phyloP scores from a whole-genome alignment of 495 filamentous ascomycete genomes.

The Penicillium waksmanii region DNA sequence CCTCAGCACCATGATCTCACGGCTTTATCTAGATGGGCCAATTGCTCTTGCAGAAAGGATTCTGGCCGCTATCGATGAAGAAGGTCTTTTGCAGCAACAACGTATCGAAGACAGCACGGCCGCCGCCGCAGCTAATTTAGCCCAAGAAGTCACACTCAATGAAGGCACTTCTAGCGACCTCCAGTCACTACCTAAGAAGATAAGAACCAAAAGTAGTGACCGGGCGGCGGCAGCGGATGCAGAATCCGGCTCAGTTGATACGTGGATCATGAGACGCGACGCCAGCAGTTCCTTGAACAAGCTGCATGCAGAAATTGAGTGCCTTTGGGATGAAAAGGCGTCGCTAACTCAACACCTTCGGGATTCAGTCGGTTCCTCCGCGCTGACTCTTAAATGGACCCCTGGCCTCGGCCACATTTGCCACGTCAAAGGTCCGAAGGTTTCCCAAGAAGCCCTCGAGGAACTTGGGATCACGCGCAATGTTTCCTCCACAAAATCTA shows the following conservation, averaged over 20 bases:
- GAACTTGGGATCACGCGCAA: constrained; percentile 56
- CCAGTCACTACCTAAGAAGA: constrained; percentile 47
- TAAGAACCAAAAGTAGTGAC: constrained; percentile 39
- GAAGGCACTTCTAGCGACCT: constrained; percentile 58
- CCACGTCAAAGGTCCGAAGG: constrained; percentile 80
- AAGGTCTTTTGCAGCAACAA: constrained; percentile 80
- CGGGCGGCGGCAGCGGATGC: constrained; percentile 31
- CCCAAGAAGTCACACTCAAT: constrained; percentile 64
- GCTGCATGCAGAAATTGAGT: constrained; percentile 68
- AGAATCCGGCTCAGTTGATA: constrained; percentile 51
- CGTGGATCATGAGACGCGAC: constrained; percentile 82
- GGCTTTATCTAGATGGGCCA: constrained; percentile 72
- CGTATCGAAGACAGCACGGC: constrained; percentile 72
- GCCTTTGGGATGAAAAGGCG: constrained; percentile 59
- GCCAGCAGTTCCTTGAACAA: constrained; percentile 67
- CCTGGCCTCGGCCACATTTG: constrained; percentile 84
- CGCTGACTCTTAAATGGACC: constrained; percentile 79
- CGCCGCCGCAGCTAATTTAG: constrained; percentile 67
- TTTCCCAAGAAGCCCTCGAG: constrained; percentile 54
- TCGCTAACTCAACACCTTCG: constrained; percentile 63
- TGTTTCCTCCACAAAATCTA: constrained; percentile 79
- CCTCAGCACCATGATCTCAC: constrained; percentile 57
- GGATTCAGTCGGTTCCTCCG: constrained; percentile 55
- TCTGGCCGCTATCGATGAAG: constrained; percentile 83
- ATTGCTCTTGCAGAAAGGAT: constrained; percentile 70